Evolutionary conservation across 192 early-diverging fungal species (phyloP).

Genomic region (Coemansia sp.): DNA sequence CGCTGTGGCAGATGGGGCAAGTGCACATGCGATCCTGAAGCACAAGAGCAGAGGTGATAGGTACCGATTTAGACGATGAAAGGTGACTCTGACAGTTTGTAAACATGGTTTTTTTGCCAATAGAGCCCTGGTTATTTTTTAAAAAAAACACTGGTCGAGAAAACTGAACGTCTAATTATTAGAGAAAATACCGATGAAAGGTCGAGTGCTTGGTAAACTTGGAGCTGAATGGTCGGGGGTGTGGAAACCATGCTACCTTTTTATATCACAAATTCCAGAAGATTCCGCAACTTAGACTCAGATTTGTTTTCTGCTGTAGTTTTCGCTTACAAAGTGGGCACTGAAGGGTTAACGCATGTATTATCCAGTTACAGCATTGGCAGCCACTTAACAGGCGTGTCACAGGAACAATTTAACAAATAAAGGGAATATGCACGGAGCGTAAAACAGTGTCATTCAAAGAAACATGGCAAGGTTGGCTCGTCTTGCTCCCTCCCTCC

Average conservation of each 20-base stretch:
- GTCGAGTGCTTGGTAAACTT: neutral
- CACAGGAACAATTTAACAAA: neutral
- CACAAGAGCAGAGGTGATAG: neutral
- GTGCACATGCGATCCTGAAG: slow-evolving; percentile 45
- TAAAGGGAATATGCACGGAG: neutral
- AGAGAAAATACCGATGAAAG: neutral
- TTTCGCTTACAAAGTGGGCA: neutral
- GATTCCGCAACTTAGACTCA: neutral
- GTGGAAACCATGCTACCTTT: neutral
- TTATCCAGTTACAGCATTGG: neutral
- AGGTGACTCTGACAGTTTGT: neutral
- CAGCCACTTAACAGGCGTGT: neutral
- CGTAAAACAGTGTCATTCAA: neutral
- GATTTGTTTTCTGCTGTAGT: neutral
- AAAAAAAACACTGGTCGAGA: neutral
- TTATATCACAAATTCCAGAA: neutral
- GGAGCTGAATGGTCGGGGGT: neutral
- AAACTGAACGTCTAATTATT: neutral
- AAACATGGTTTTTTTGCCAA: neutral
- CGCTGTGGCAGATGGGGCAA: slow-evolving; percentile 46
- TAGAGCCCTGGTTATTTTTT: neutral
- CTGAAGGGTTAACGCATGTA: neutral
- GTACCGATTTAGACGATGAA: neutral
- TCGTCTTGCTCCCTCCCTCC: neutral
- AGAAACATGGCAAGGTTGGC: neutral